Percentiles rank a stretch among this genome's conserved stretches.
phyloP scores from a whole-genome alignment of 129 eudicot genomes.

The Deinandra increscens region DNA sequence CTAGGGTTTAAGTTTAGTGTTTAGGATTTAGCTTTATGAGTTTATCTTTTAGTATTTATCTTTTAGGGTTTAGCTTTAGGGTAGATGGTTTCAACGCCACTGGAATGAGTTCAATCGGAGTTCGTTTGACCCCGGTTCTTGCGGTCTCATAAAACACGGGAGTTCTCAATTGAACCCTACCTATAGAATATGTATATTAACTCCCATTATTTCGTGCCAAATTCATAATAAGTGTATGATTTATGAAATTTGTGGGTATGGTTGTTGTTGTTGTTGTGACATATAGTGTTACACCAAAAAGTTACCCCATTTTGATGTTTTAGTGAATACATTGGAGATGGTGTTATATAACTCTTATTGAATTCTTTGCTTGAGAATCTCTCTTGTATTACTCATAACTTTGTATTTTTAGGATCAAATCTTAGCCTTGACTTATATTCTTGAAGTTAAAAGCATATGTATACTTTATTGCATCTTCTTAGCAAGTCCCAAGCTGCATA shows the following conservation, averaged over 20 bases:
- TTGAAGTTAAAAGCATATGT: background rate
- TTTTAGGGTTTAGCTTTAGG: too few species aligned
- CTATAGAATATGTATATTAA: too few species aligned
- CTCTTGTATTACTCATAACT: background rate
- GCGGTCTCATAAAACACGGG: too few species aligned
- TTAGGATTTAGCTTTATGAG: too few species aligned
- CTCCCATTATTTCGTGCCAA: background rate
- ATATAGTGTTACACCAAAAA: background rate
- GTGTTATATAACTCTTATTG: background rate
- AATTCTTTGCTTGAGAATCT: background rate
- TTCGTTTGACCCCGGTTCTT: too few species aligned
- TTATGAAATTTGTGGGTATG: background rate
- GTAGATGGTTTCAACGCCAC: too few species aligned
- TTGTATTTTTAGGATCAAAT: background rate
- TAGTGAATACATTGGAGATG: constrained; percentile 1
- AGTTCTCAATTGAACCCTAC: too few species aligned
- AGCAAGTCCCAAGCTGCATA: background rate
- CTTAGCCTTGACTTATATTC: constrained; percentile 3
- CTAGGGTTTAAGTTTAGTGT: too few species aligned
- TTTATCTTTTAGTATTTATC: too few species aligned
- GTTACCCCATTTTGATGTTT: background rate
- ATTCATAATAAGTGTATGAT: background rate
- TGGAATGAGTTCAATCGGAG: too few species aligned
- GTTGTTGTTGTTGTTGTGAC: too few species aligned
- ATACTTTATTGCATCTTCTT: background rate